A percentile compares a stretch with the other conserved stretches of the same genome.
Conservation (phyloP, 2,329 filamentous ascomycete species). For the Dactylellina sp. region DNA sequence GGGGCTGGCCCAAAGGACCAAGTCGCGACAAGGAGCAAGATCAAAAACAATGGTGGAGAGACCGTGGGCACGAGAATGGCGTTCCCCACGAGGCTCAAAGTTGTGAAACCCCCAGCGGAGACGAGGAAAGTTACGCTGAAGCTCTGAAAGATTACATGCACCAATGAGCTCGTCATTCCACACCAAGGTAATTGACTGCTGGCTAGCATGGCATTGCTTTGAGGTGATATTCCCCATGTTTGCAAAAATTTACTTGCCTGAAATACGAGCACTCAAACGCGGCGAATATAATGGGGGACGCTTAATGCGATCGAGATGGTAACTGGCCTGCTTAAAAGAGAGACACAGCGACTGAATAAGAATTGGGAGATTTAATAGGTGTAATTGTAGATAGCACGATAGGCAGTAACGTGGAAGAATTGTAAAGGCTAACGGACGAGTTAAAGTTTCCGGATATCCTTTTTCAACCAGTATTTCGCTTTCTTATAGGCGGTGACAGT, state of each 20-base stretch:
- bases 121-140: constrained; percentile 49
- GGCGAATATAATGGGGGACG: not conserved
- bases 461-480: constrained; percentile 23
- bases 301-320: constrained; percentile 1
- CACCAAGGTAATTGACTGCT: constrained; percentile 36
- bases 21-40: constrained; percentile 41
- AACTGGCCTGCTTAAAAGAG: constrained; percentile 15
- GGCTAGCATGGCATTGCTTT: constrained; percentile 36
- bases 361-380: constrained; percentile 8
- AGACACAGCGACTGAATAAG: constrained; percentile 7
- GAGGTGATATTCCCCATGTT: constrained; percentile 43
- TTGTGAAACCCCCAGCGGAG: constrained; percentile 42
- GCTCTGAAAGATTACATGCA: constrained; percentile 31
- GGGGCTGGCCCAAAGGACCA: constrained; percentile 40
- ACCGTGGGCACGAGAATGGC: constrained; percentile 39
- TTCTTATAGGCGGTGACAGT: constrained; percentile 43
- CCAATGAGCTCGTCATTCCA: constrained; percentile 54
- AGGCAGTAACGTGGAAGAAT: constrained; percentile 6
- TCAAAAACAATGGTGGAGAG: constrained; percentile 38
- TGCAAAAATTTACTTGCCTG: not conserved
- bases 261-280: not conserved
- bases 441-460: constrained; percentile 24
- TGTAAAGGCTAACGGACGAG: constrained; percentile 18
- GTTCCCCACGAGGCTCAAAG: constrained; percentile 46
- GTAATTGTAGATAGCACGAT: not conserved